Conservation (phyloP, 768 basidiomycete genomes). For the Rhodosporidiobolus odoratus region DNA sequence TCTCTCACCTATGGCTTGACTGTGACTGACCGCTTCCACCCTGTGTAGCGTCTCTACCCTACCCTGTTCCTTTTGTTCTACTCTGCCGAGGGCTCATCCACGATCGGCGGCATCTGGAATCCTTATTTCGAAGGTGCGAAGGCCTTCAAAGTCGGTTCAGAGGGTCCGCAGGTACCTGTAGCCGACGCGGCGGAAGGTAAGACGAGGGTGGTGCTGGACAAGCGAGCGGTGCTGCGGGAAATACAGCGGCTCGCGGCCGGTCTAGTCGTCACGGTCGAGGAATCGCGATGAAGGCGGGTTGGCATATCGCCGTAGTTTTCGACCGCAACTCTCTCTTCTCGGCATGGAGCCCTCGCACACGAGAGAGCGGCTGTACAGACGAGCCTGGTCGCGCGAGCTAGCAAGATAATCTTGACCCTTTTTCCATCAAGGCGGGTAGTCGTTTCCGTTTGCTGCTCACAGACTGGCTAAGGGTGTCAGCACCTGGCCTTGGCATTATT, state of each 20-base stretch:
- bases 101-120: slow-evolving; percentile 82
- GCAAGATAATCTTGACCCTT: too few species aligned
- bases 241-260: slow-evolving; percentile 69
- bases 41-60: slow-evolving; percentile 65
- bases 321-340: too few species aligned
- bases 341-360: too few species aligned
- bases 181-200: slow-evolving; percentile 46
- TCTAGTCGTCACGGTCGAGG: slow-evolving; percentile 52
- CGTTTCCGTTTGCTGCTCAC: too few species aligned
- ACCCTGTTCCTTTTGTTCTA: slow-evolving; percentile 61
- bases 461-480: too few species aligned
- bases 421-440: too few species aligned
- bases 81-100: slow-evolving; percentile 71
- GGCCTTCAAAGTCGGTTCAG: slow-evolving; percentile 73
- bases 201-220: slow-evolving; percentile 41
- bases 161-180: slow-evolving; percentile 65
- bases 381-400: too few species aligned
- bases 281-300: too few species aligned
- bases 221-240: slow-evolving; percentile 62
- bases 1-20: slow-evolving; percentile 4
- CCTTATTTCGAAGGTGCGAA: slow-evolving; percentile 59
- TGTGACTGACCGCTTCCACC: slow-evolving; percentile 43
- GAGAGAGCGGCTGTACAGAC: too few species aligned
- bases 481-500: too few species aligned
- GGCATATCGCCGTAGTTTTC: too few species aligned